A percentile compares a stretch with the other conserved stretches of the same genome.
Conservation (phyloP, 2,329 filamentous ascomycete species). For the Thielaviopsis populi region DNA sequence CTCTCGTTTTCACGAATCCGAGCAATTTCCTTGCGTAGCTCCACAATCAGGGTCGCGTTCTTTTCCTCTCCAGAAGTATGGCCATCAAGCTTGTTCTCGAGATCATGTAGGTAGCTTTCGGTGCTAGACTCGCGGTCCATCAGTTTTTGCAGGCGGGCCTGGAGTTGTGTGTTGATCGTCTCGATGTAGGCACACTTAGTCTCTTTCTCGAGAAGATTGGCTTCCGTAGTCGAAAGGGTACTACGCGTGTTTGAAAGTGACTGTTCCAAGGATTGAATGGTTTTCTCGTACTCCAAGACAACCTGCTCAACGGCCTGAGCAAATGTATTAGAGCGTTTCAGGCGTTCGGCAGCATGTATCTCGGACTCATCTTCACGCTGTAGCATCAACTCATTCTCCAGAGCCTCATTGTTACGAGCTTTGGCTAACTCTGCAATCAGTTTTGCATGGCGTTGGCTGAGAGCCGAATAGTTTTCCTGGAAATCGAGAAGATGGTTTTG, state of each 20-base stretch:
- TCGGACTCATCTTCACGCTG: slow-evolving; percentile 36
- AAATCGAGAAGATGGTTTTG: slow-evolving; percentile 86
- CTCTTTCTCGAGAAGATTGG: slow-evolving; percentile 77
- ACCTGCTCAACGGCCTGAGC: slow-evolving; percentile 92
- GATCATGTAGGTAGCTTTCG: slow-evolving; percentile 80
- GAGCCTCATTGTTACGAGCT: slow-evolving; percentile 55
- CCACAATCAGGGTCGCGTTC: slow-evolving; percentile 68
- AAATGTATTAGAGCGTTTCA: slow-evolving; percentile 92
- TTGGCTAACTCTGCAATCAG: slow-evolving; percentile 87
- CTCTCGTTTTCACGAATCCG: slow-evolving; percentile 81
- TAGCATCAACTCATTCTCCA: slow-evolving; percentile 34
- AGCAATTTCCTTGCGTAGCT: slow-evolving; percentile 81
- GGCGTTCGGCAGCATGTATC: slow-evolving; percentile 60
- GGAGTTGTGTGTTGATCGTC: slow-evolving; percentile 79
- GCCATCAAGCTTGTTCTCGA: slow-evolving; percentile 80
- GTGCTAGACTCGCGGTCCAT: slow-evolving; percentile 84
- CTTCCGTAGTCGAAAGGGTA: slow-evolving; percentile 72
- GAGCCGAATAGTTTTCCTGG: slow-evolving; percentile 85
- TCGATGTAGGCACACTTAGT: slow-evolving; percentile 87
- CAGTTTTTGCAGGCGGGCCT: slow-evolving; percentile 79
- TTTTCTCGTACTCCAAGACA: slow-evolving; percentile 95
- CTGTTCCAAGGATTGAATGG: slow-evolving; percentile 82
- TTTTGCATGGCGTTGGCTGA: slow-evolving; percentile 88
- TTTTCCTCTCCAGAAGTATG: slow-evolving; percentile 87
- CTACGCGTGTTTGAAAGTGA: slow-evolving; percentile 79